phyloP scores from a whole-genome alignment of 352 stramenopile genomes.

The Globisporangium parvum region DNA sequence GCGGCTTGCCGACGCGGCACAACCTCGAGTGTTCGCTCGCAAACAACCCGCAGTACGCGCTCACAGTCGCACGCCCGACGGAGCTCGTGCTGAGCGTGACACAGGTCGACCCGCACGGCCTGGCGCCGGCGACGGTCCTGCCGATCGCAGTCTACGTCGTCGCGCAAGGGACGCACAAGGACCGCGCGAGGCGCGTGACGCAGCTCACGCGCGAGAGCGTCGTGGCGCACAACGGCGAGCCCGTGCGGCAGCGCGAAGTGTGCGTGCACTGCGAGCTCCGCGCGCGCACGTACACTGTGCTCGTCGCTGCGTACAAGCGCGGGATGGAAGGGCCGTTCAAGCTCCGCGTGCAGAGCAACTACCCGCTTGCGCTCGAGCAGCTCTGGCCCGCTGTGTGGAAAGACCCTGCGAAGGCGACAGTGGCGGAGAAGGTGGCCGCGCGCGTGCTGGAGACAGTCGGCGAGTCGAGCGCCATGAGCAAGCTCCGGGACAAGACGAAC shows the following conservation, averaged over 20 bases:
- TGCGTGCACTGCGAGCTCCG: conserved; percentile 65
- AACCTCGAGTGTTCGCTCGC: conserved; percentile 77
- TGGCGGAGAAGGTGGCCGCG: conserved; percentile 54
- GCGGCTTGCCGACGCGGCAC: conserved; percentile 79
- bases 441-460: conserved; percentile 60
- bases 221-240: conserved; percentile 72
- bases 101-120: conserved; percentile 60
- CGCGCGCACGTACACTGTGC: conserved; percentile 83
- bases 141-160: conserved; percentile 73
- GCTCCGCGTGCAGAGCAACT: conserved; percentile 82
- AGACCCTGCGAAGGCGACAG: conserved; percentile 25
- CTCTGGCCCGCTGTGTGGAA: conserved; percentile 84
- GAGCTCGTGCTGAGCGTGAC: conserved; percentile 85
- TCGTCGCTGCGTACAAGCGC: conserved; percentile 84
- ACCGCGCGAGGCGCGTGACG: conserved; percentile 59
- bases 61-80: conserved; percentile 68
- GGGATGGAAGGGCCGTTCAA: conserved; percentile 89
- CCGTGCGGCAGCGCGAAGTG: conserved; percentile 65
- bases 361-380: conserved; percentile 63
- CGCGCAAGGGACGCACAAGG: conserved; percentile 32
- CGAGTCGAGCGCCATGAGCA: conserved; percentile 47
- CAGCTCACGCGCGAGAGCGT: conserved; percentile 62
- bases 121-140: conserved; percentile 59
- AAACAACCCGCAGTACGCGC: conserved; percentile 86
- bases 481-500: conserved; percentile 68